phyloP scores from a whole-genome alignment of 164 flowering plant species.

The Nymphaea colorata region DNA sequence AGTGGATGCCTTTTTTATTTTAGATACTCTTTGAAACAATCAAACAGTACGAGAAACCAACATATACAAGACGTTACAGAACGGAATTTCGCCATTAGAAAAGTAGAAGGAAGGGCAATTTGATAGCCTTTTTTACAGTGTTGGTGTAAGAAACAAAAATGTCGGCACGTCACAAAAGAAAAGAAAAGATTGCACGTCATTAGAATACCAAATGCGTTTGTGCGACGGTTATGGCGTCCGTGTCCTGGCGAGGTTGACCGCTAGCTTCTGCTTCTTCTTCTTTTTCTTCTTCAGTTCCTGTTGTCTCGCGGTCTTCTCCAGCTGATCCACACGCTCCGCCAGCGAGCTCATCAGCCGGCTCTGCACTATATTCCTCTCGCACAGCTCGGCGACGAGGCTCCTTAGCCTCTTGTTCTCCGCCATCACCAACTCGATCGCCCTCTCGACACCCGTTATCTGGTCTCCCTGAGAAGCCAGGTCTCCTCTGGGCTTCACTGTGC shows the following conservation, averaged over 20 bases:
- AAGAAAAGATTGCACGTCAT: not conserved
- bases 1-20: too few relatives aligned
- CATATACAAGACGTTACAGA: too few relatives aligned
- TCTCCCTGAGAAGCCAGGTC: not conserved
- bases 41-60: too few relatives aligned
- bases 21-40: too few relatives aligned
- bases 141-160: not conserved
- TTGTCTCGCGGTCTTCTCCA: conserved; percentile 35
- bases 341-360: conserved; percentile 27
- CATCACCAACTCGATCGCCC: conserved; percentile 31
- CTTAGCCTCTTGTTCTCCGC: conserved; percentile 43
- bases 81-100: too few relatives aligned
- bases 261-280: conserved; percentile 3
- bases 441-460: conserved; percentile 12
- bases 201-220: not conserved
- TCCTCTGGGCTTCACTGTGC: not conserved
- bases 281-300: conserved; percentile 17
- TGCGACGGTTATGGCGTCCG: not conserved
- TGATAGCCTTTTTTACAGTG: too few relatives aligned
- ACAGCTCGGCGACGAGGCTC: conserved; percentile 37
- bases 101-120: too few relatives aligned
- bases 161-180: not conserved
- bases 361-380: conserved; percentile 38
- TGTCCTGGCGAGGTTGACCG: not conserved
- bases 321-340: conserved; percentile 42